Percentiles rank a stretch among this genome's conserved stretches.
These are phyloP conservation scores for Mortierella antarctica DNA, from an alignment of 192 early-diverging fungal species.

Conservation along the genomic window DNA sequence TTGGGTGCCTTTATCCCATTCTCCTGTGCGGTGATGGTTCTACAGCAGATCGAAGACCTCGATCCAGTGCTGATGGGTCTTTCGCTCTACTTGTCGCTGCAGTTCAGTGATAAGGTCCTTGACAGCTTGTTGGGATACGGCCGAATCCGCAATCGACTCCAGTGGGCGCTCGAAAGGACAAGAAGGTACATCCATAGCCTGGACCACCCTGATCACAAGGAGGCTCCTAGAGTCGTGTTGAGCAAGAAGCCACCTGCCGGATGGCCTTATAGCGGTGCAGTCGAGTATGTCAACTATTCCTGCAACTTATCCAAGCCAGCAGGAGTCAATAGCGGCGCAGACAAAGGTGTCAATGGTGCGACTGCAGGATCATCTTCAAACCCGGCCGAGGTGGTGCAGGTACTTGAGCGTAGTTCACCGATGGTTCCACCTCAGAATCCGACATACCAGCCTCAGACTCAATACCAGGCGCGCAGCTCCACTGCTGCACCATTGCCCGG, in stretches of 20 bases:
- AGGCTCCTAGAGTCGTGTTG: conserved; percentile 8
- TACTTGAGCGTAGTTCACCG: background rate
- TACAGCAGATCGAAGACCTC: conserved; percentile 29
- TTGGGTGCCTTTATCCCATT: conserved; percentile 37
- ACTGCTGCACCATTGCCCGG: background rate
- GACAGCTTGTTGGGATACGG: conserved; percentile 31
- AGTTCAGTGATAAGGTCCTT: conserved; percentile 40
- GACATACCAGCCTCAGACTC: background rate
- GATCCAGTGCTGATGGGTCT: conserved; percentile 39
- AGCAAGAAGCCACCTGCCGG: conserved; percentile 34
- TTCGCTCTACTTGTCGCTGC: conserved; percentile 37
- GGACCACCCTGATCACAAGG: conserved; percentile 21
- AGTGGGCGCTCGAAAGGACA: conserved; percentile 50
- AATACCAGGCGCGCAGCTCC: background rate
- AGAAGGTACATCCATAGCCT: conserved; percentile 35
- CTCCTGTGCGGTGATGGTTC: conserved; percentile 22
- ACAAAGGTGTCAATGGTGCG: background rate
- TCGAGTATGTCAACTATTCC: conserved; percentile 38
- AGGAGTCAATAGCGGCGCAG: background rate
- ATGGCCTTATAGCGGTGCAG: conserved; percentile 41
- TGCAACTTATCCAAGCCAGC: conserved; percentile 22
- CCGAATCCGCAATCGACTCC: conserved; percentile 44
- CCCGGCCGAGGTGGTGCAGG: background rate
- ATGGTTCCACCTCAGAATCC: background rate
- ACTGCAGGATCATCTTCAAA: background rate